Conservation (phyloP, 1,139 yeast genomes). For the Candida freyschussii region DNA sequence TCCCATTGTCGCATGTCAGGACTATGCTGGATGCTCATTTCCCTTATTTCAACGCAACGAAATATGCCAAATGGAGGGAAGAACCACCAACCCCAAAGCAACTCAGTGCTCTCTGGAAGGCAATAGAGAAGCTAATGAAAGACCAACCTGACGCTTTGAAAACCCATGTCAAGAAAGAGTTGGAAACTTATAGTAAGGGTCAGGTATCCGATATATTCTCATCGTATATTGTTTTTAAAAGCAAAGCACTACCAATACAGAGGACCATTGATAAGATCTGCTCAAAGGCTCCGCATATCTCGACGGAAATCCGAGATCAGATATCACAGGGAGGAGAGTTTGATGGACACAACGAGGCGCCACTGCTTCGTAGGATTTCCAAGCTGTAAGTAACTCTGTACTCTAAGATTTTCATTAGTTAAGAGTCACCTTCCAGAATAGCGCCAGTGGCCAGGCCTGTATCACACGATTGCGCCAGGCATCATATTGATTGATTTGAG, state of each 20-base stretch:
- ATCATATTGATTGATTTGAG: too few relatives aligned
- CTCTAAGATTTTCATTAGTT: too few relatives aligned
- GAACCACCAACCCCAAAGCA: constrained; percentile 19
- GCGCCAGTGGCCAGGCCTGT: too few relatives aligned
- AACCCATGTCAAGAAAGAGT: constrained; percentile 8
- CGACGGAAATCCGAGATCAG: neutral
- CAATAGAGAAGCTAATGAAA: constrained; percentile 10
- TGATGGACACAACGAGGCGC: too few relatives aligned
- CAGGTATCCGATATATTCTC: constrained; percentile 44
- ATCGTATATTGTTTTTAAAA: constrained; percentile 28
- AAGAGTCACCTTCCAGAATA: too few relatives aligned
- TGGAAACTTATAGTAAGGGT: constrained; percentile 29
- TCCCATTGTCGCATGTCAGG: constrained; percentile 21
- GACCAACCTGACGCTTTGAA: constrained; percentile 24
- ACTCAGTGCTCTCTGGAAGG: constrained; percentile 10
- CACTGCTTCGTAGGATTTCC: too few relatives aligned
- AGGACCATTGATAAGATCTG: neutral
- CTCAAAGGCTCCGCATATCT: neutral
- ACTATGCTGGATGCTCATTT: constrained; percentile 15
- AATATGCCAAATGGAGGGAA: constrained; percentile 30
- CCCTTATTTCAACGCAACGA: constrained; percentile 21
- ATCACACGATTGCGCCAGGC: too few relatives aligned
- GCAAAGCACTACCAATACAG: neutral
- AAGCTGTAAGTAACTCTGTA: too few relatives aligned
- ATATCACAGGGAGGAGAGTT: too few relatives aligned